Base-by-base conservation (phyloP, 371 early-diverging fungal species). In the Mucor ambiguus region DNA sequence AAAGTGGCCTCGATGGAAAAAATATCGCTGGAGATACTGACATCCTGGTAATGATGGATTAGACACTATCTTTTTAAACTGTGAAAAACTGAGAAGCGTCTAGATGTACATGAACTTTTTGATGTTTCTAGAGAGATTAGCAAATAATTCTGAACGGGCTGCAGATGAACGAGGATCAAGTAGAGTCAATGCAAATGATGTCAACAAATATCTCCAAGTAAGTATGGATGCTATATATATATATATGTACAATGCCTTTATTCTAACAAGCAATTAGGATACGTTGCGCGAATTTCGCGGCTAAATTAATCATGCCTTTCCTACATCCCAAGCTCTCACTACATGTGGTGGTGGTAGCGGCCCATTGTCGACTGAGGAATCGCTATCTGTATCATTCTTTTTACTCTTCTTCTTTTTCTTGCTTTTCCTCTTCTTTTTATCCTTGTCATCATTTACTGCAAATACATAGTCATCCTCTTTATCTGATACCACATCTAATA, bases 401-500 rank as follows among this genome's bases (percentile, higher is more conserved):
- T 71, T 49, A 54, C 71, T 66, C 37, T 78, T 69, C 16, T 61
- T 49, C 28, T 67, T 64, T 3, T 62, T 43, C 63, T 69, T 68
- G 20, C 68, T 68, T 33, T 54, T 29, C 35, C 57, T 69, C 12
- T 59, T 63, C 18, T 63, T 66, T 43, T 75, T 76, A 58, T 67
- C 75, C 28, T 44, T 63, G 38, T 48, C 48, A 56, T 74, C 73
- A 11, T 48, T 41, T 30, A 66, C 61, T 56, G 38, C 61, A 29
- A 43, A 46, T n/a, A 70, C 66, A 57, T 76, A 59, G 68, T 84
- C 57, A 56, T 77, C 82, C 63, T 78, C 83, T 33, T 71, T 69
- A 64, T 86, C 85, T 3, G 72, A 80, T 73, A 82, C 85, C 11
- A 82, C 76, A 69, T 93, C 93, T 16, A 83, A 63, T 22, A 69